Evolutionary conservation across 2,329 filamentous ascomycete genomes (phyloP), one percentile per base, ranked within the genome.

Genomic region (Pyrenophora tritici-repentis): DNA sequence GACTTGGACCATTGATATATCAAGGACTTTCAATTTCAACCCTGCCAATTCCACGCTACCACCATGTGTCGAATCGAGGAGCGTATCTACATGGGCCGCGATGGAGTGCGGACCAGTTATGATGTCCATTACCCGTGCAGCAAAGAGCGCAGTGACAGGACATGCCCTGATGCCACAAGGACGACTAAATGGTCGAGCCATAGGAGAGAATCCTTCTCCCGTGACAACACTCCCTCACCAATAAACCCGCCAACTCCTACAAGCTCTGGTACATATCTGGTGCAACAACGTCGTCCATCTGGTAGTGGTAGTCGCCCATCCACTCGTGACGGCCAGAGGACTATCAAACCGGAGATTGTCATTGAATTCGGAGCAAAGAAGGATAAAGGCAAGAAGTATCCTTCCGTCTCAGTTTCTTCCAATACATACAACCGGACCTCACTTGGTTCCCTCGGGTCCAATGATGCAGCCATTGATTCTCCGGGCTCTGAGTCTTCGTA

Each of bases 21-120:
- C 26, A 29, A 16, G 7, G 26, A 16, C 6, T 12, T 14, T 29
- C n/a, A n/a, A 26, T 18, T 20, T 35, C 42, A 16, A 26, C 47
- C n/a, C n/a, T 18, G 14, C 33, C 29, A 16, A 18, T 26, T 16
- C 1, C 18, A 45, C 36, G 32, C 47, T 37, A 37, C 42, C 52
- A 58, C 50, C 18, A 73, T 73, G 70, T 73, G 70, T 47, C 58
- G 64, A 33, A 53, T 72, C 26, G 65, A 72, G 31, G 64, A 70
- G 46, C 62, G 59, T n/a, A 40, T 68, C 41, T 70, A 70, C 49
- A 57, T 65, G 49, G 32, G 47, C 17, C 13, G 56, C 18, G 64
- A 70, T 43, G 70, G 70, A 43, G 51, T 58, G 8, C 26, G 26
- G 12, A 29, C 26, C 26, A 29, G 26, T 29, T 29, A 29, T 9